Conservation (phyloP, 1,139 yeast genomes). For the Magnusiomyces clavatus region DNA sequence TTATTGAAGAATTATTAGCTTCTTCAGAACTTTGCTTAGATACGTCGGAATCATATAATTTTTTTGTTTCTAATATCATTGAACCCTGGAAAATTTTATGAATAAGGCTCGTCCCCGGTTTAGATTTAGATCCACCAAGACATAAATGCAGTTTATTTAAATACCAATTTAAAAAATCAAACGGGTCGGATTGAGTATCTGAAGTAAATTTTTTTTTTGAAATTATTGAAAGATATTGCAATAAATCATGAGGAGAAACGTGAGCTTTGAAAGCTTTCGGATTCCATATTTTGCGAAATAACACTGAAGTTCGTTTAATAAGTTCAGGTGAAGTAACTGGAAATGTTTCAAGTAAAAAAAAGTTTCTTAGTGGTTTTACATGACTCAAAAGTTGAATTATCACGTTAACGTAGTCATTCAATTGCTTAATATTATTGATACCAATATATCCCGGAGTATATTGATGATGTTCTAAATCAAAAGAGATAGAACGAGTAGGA, state of each 20-base stretch:
- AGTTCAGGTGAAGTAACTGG: conserved; percentile 21
- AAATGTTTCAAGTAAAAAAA: conserved; percentile 32
- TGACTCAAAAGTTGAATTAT: conserved; percentile 52
- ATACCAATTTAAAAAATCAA: conserved; percentile 51
- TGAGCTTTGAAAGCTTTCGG: conserved; percentile 49
- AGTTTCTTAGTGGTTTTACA: conserved; percentile 45
- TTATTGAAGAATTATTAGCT: conserved; percentile 7
- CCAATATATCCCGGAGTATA: conserved; percentile 64
- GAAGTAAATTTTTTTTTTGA: conserved; percentile 41
- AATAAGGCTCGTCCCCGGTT: conserved; percentile 24
- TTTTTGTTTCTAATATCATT: conserved; percentile 33
- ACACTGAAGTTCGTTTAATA: conserved; percentile 34
- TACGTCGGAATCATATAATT: conserved; percentile 22
- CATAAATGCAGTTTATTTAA: conserved; percentile 42
- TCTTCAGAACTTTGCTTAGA: conserved; percentile 4
- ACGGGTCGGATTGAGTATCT: conserved; percentile 43
- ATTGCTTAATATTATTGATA: conserved; percentile 43
- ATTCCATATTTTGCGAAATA: conserved; percentile 60
- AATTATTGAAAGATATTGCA: conserved; percentile 40
- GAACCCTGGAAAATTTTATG: conserved; percentile 46
- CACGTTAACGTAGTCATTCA: conserved; percentile 48
- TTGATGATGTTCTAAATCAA: conserved; percentile 39
- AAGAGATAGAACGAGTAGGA: conserved; percentile 15
- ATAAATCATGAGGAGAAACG: conserved; percentile 59
- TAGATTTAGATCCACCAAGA: conserved; percentile 28